Evolutionary conservation across 2,329 filamentous ascomycete species (phyloP), one percentile per base, ranked within the genome.

Genomic region (Paraphoma chrysanthemicola): DNA sequence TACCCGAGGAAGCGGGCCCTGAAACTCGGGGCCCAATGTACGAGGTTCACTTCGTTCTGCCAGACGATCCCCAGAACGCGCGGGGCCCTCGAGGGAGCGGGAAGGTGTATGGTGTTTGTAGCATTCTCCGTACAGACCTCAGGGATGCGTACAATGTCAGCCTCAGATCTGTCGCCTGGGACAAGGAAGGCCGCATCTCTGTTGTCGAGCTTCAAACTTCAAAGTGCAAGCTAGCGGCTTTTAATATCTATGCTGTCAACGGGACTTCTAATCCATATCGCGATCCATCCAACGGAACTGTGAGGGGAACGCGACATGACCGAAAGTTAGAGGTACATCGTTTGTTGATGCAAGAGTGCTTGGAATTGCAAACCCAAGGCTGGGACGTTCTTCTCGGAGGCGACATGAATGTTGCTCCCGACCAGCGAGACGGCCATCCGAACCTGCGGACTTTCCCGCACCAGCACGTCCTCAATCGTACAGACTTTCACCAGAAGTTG

Each of bases 231-330:
- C 54, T 85, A 0, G 79, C 80, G 1, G 67, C 86, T 18, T 76
- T 84, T 65, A 85, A 85, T 60, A 75, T 84, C 30, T 85, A 85
- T 62, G 80, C 81, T 41, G 80, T 84, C 11, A 85, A 85, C 62
- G 83, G 83, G 2, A 85, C 83, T 0, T 71, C 77, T 0, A 78
- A 77, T 29, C 69, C 77, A 0, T 85, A 84, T 66, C 77, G 77
- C 16, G 73, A 79, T 51, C 71, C 81, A 0, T n/a, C 60, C 1
- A 83, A 78, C 0, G 83, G 83, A 3, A 55, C 59, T 7, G 57
- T 79, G 0, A 51, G 56, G 3, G 81, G 82, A 0, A 85, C 80
- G 0, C 72, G 83, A 14, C 82, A 86, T 66, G 80, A 83, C 51
- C 76, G 80, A 30, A 86, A 86, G 65, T 69, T 82, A 1, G 68